Evolutionary conservation across 164 flowering plant genomes (phyloP).

Genomic region (Vitis rotundifolia): DNA sequence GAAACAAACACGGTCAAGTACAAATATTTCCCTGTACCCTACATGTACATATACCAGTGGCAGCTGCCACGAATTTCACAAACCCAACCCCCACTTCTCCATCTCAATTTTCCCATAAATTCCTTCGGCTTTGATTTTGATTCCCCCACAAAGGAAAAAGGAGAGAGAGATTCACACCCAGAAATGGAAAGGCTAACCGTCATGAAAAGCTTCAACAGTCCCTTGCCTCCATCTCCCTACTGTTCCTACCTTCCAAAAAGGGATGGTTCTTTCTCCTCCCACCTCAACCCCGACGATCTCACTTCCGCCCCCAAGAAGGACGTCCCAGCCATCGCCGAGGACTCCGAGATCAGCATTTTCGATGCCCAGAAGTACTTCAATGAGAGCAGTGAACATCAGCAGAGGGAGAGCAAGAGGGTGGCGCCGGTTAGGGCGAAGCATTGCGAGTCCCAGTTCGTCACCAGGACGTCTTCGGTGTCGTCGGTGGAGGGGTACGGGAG

Average conservation of each 20-base stretch:
- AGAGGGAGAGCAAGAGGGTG: constrained; percentile 12
- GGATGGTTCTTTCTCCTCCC: constrained; percentile 48
- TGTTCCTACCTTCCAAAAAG: not conserved
- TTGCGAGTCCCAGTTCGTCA: constrained; percentile 4
- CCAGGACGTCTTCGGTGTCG: constrained; percentile 57
- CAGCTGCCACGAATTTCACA: no score
- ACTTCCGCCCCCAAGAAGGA: not conserved
- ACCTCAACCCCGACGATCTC: constrained; percentile 19
- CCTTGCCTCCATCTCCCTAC: not conserved
- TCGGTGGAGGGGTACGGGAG: constrained; percentile 44
- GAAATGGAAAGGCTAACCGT: no score
- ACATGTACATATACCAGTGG: no score
- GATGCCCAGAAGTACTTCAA: constrained; percentile 76
- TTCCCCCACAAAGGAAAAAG: no score
- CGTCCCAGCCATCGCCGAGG: constrained; percentile 15
- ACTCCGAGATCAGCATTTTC: constrained; percentile 68
- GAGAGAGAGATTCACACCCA: no score
- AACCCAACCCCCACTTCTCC: no score
- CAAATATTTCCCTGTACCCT: no score
- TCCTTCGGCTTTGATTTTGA: no score
- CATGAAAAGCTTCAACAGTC: no score
- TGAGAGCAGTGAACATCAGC: constrained; percentile 26
- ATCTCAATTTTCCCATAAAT: no score
- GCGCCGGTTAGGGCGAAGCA: constrained; percentile 11
- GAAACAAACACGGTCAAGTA: no score